phyloP scores from a whole-genome alignment of 169 alveolate genomes.

The Plasmodium knowlesi region DNA sequence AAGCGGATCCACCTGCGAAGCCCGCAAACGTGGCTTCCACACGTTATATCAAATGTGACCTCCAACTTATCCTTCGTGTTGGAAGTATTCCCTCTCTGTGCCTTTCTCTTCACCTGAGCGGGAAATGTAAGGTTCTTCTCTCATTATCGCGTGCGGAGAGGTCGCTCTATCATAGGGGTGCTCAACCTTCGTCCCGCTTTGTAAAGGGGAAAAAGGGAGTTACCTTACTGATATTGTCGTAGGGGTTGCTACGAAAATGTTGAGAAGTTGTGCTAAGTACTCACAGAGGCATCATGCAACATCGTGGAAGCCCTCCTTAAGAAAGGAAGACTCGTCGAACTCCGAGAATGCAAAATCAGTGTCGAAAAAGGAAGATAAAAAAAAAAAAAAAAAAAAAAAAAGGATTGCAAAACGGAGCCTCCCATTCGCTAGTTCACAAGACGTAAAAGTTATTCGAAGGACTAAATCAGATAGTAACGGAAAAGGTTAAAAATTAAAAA shows the following conservation, averaged over 20 bases:
- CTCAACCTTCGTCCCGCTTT: not conserved
- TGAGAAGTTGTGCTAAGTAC: not conserved
- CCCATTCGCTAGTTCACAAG: not conserved
- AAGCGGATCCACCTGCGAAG: not conserved
- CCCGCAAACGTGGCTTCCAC: not conserved
- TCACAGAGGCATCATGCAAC: not conserved
- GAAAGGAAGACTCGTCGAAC: not conserved
- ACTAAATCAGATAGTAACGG: not conserved
- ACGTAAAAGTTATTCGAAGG: not conserved
- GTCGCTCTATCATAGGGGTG: not conserved
- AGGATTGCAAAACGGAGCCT: not conserved
- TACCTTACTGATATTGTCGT: not conserved
- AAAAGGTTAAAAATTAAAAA: not conserved
- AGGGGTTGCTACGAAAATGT: too few relatives aligned
- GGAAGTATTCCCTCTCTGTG: not conserved
- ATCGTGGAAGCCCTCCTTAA: not conserved
- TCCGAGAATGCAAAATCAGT: not conserved
- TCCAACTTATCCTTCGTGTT: not conserved
- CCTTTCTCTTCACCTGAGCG: not conserved
- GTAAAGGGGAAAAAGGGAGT: not conserved
- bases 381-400: not conserved
- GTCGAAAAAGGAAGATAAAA: not conserved
- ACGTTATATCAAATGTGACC: not conserved
- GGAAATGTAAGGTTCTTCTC: not conserved
- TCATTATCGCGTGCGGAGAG: not conserved